Evolutionary conservation across 805 yeast species (phyloP).

Genomic region (Danielia reshetovae): DNA sequence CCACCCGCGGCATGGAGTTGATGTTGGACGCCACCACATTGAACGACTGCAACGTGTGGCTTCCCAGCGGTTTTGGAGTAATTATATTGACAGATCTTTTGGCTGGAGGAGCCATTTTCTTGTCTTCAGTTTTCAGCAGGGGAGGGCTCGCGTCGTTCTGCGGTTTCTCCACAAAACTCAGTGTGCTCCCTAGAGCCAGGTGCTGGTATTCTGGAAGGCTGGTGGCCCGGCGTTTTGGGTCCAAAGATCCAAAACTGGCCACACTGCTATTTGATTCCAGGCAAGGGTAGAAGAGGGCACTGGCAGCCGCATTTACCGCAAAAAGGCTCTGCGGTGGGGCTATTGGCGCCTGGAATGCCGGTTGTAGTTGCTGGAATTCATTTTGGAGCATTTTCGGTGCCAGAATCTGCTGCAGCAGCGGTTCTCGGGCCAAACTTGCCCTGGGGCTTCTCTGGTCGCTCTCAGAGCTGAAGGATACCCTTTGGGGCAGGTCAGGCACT

Average conservation of each 20-base stretch:
- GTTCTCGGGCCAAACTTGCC: background rate
- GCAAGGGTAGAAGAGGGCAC: no score
- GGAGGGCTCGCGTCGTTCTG: background rate
- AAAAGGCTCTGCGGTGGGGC: no score
- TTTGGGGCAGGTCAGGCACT: background rate
- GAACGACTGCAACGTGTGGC: conserved; percentile 31
- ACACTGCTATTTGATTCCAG: conserved; percentile 2
- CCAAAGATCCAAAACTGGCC: conserved; percentile 2
- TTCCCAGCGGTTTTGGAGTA: background rate
- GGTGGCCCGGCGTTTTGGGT: conserved; percentile 3
- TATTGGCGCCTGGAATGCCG: no score
- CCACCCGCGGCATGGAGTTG: conserved; percentile 31
- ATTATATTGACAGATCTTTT: background rate
- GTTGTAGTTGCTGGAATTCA: no score
- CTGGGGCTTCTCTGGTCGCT: background rate
- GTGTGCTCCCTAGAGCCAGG: background rate
- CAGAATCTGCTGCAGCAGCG: no score
- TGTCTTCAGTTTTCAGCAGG: background rate
- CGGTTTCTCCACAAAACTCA: background rate
- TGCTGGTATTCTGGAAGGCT: background rate
- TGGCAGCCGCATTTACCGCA: no score
- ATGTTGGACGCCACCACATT: conserved; percentile 29
- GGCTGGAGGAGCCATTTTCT: background rate
- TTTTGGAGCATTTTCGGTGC: no score
- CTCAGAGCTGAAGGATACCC: background rate